Conservation (phyloP, 1,284 basidiomycete genomes). For the Schizophyllum commune region DNA sequence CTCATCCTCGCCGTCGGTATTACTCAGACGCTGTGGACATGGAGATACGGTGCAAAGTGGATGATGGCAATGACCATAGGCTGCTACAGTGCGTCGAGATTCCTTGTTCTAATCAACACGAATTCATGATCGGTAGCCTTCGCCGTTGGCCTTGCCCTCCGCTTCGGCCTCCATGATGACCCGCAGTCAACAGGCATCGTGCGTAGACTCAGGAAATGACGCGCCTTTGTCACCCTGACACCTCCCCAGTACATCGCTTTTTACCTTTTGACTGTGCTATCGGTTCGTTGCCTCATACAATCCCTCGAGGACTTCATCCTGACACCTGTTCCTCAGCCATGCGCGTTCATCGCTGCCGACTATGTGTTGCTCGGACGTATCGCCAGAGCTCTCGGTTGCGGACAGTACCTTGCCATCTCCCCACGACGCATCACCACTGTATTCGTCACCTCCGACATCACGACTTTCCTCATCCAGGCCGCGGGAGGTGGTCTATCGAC, state of each 20-base stretch:
- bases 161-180: slow-evolving; percentile 39
- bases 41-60: slow-evolving; percentile 46
- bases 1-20: slow-evolving; percentile 47
- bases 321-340: slow-evolving; percentile 35
- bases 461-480: slow-evolving; percentile 60
- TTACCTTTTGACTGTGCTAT: slow-evolving; percentile 59
- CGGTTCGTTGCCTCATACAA: slow-evolving; percentile 29
- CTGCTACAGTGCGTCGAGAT: slow-evolving; percentile 37
- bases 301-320: not conserved
- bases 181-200: slow-evolving; percentile 30
- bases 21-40: slow-evolving; percentile 39
- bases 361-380: slow-evolving; percentile 64
- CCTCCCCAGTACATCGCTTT: slow-evolving; percentile 44
- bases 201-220: not conserved
- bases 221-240: not conserved
- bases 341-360: slow-evolving; percentile 71
- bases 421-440: slow-evolving; percentile 43
- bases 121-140: slow-evolving; percentile 27
- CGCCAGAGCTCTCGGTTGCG: slow-evolving; percentile 41
- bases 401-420: slow-evolving; percentile 46
- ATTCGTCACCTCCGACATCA: slow-evolving; percentile 53
- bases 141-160: slow-evolving; percentile 41
- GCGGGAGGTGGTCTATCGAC: slow-evolving; percentile 13
- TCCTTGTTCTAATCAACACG: not conserved
- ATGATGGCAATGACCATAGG: slow-evolving; percentile 65